Evolutionary conservation across 805 yeast genomes (phyloP).

Genomic region (Sporopachydermia lactativora): DNA sequence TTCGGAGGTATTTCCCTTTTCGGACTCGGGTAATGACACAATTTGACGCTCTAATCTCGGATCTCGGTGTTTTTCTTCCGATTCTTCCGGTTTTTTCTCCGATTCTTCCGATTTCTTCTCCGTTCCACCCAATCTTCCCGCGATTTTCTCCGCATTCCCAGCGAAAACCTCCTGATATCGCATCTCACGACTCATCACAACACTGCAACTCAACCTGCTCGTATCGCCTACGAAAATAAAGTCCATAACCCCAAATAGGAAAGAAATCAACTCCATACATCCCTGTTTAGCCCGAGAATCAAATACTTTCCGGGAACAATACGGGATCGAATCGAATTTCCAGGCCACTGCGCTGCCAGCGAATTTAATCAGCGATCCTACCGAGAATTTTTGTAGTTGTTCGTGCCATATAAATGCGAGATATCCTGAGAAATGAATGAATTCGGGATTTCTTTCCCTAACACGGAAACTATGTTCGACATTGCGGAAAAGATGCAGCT

Average conservation of each 20-base stretch:
- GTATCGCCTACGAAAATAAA: neutral
- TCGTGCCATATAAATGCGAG: neutral
- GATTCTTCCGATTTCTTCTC: neutral
- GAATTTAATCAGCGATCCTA: neutral
- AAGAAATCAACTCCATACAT: neutral
- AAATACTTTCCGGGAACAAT: neutral
- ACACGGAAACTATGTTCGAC: neutral
- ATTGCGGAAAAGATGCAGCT: neutral
- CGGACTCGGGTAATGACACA: too few relatives aligned
- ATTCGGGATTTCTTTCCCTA: neutral
- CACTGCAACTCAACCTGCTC: neutral
- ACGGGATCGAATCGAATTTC: neutral
- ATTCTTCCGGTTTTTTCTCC: neutral
- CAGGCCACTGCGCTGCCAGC: neutral
- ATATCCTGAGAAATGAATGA: neutral
- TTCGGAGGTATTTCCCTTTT: too few relatives aligned
- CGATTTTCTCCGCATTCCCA: too few relatives aligned
- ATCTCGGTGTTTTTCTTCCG: neutral
- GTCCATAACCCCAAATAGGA: neutral
- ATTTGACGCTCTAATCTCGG: too few relatives aligned
- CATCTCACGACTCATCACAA: neutral
- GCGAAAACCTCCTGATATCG: neutral
- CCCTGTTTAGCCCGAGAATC: neutral
- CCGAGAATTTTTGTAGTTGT: neutral
- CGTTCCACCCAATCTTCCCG: too few relatives aligned